Evolutionary conservation across 2,329 filamentous ascomycete genomes (phyloP).

Genomic region (Colletotrichum musicola): DNA sequence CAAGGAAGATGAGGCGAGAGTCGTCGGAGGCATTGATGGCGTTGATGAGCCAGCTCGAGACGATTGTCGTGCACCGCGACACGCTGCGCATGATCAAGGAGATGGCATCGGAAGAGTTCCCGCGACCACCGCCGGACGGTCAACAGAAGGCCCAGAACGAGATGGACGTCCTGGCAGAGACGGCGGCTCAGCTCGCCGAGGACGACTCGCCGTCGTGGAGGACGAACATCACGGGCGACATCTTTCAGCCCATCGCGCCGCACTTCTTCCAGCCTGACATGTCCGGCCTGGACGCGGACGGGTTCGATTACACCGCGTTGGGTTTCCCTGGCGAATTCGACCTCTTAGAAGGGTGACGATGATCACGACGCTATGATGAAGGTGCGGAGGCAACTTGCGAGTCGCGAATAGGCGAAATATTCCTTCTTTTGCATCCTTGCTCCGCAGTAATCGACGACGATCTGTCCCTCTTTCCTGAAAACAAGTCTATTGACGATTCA

Average conservation of each 20-base stretch:
- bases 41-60: conserved; percentile 1
- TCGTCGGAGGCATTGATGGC: conserved; percentile 1
- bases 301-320: not conserved
- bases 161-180: not conserved
- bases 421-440: not conserved
- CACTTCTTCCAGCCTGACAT: not conserved
- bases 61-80: conserved; percentile 14
- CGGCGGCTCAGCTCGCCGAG: conserved; percentile 5
- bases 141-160: conserved; percentile 2
- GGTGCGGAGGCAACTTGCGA: not conserved
- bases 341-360: not conserved
- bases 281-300: not conserved
- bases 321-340: conserved; percentile 4
- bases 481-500: conserved; percentile 3
- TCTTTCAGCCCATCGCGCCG: conserved; percentile 23
- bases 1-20: conserved; percentile 1
- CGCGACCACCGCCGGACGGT: not conserved
- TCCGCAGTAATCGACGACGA: not conserved
- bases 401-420: not conserved
- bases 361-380: not conserved
- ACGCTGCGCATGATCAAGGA: conserved; percentile 22
- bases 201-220: conserved; percentile 19
- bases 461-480: not conserved
- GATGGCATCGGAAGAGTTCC: conserved; percentile 11
- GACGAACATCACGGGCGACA: conserved; percentile 13